Conservation (phyloP, 306 rosid species). For the Prunus mume region DNA sequence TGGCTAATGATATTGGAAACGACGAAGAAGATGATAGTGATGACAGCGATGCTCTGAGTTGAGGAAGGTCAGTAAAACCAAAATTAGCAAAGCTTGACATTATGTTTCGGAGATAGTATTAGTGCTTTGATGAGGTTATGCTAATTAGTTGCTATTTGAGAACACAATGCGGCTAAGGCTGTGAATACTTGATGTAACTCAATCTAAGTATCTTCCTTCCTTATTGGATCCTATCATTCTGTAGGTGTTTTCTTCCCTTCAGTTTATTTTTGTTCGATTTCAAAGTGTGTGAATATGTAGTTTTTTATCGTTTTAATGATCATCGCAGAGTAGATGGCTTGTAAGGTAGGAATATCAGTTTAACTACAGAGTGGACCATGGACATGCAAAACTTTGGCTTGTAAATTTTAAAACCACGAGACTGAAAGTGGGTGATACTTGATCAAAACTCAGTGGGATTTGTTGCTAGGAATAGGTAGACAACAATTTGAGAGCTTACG, state of each 20-base stretch:
- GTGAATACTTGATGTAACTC: conserved; percentile 7
- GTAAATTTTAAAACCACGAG: not conserved
- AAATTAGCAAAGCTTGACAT: conserved; percentile 1
- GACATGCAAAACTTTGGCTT: not conserved
- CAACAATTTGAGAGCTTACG: not conserved
- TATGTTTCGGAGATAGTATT: not conserved
- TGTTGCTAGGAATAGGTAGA: conserved; percentile 11
- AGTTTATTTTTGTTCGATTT: not conserved
- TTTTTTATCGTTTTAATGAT: not conserved
- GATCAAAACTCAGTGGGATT: not conserved
- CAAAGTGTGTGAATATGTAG: not conserved
- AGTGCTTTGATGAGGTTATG: not conserved
- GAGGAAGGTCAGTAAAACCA: conserved; percentile 49
- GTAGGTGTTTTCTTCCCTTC: not conserved
- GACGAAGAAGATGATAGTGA: conserved; percentile 37
- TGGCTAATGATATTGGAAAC: conserved; percentile 44
- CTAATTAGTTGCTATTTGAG: not conserved
- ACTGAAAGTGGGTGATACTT: not conserved
- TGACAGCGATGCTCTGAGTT: conserved; percentile 53
- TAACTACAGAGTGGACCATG: not conserved
- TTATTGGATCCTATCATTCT: not conserved
- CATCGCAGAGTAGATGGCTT: not conserved
- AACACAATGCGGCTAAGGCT: conserved; percentile 1
- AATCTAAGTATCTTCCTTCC: not conserved
- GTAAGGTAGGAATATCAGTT: not conserved